Conservation (phyloP, 495 filamentous ascomycete species). For the Aspergillus coremiiformis region DNA sequence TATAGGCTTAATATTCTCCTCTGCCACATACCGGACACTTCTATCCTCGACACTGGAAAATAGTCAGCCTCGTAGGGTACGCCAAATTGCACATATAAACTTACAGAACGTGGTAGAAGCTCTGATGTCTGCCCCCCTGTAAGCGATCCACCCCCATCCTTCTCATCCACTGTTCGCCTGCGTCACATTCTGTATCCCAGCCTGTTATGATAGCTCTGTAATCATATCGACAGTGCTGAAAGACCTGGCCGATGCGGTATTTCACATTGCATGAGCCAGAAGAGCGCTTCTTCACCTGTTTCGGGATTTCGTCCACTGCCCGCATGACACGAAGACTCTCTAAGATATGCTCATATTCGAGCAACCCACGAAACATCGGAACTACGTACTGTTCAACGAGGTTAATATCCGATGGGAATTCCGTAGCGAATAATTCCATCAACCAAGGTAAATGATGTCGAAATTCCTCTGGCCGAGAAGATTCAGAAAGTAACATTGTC, state of each 20-base stretch:
- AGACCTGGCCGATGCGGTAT: conserved; percentile 76
- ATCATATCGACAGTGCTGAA: conserved; percentile 71
- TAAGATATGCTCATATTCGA: conserved; percentile 38
- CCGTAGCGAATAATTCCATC: conserved; percentile 55
- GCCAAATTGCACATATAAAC: conserved; percentile 23
- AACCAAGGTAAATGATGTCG: conserved; percentile 59
- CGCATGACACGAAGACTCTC: conserved; percentile 52
- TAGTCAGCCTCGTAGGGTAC: conserved; percentile 5
- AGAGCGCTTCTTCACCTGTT: conserved; percentile 41
- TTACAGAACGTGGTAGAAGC: conserved; percentile 80
- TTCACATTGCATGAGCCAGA: conserved; percentile 39
- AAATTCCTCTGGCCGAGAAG: conserved; percentile 45
- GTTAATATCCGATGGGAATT: conserved; percentile 55
- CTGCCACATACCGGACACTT: conserved; percentile 68
- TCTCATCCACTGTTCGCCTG: conserved; percentile 48
- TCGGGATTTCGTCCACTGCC: conserved; percentile 53
- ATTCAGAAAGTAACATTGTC: conserved; percentile 51
- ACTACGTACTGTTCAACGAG: conserved; percentile 58
- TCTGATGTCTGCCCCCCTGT: conserved; percentile 57
- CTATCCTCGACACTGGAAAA: conserved; percentile 57
- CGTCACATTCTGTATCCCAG: conserved; percentile 62
- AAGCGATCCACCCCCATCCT: conserved; percentile 58
- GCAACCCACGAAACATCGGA: conserved; percentile 44
- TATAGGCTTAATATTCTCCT: conserved; percentile 74
- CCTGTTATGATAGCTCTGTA: conserved; percentile 79